A percentile compares a stretch with the other conserved stretches of the same genome.
These are phyloP conservation scores for Phytopythium sindhum DNA, from an alignment of 352 stramenopile species.

Conservation along the genomic window DNA sequence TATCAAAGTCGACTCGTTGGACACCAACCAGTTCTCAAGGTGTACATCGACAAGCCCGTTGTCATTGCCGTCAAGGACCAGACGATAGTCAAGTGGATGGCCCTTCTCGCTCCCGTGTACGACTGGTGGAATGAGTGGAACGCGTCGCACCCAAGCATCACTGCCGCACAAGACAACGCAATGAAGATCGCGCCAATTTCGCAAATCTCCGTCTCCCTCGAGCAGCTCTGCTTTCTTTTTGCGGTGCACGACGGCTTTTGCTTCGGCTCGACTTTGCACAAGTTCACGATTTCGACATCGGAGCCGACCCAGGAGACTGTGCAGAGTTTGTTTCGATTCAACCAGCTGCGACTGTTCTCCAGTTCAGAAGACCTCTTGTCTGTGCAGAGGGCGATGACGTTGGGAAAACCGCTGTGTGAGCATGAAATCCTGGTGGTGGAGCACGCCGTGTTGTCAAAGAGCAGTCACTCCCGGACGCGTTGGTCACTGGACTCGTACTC, in stretches of 20 bases:
- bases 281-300: constrained; percentile 29
- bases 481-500: constrained; percentile 46
- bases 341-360: constrained; percentile 35
- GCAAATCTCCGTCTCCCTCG: constrained; percentile 44
- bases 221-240: constrained; percentile 49
- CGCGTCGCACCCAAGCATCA: constrained; percentile 60
- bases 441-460: constrained; percentile 31
- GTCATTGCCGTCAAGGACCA: constrained; percentile 71
- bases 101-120: constrained; percentile 71
- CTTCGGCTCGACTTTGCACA: constrained; percentile 43
- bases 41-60: constrained; percentile 46
- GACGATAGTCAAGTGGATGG: constrained; percentile 75
- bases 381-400: constrained; percentile 26
- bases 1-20: constrained; percentile 81
- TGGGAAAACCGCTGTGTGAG: constrained; percentile 14
- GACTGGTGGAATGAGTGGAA: constrained; percentile 87
- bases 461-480: constrained; percentile 44
- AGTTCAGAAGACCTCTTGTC: constrained; percentile 19
- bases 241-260: constrained; percentile 55
- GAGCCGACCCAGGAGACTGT: constrained; percentile 31
- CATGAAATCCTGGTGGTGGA: constrained; percentile 46
- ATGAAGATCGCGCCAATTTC: constrained; percentile 64
- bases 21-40: constrained; percentile 53
- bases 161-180: constrained; percentile 36
- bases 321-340: constrained; percentile 29